Conservation (phyloP, 2,329 filamentous ascomycete genomes). For the Penicillium sp. region DNA sequence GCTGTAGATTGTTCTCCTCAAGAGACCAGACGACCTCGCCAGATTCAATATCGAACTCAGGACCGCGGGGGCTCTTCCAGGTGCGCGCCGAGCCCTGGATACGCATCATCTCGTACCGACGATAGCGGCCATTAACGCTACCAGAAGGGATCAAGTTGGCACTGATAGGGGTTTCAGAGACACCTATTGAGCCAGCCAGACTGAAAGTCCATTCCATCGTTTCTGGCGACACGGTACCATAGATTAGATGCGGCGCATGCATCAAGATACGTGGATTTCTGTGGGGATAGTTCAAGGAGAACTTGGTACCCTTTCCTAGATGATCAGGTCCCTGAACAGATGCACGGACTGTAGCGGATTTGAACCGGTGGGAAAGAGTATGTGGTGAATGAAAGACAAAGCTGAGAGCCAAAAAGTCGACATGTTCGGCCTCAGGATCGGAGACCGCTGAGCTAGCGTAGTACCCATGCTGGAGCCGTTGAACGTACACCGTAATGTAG, state of each 20-base stretch:
- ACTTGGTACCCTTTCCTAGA: not conserved
- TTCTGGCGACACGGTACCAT: slow-evolving; percentile 52
- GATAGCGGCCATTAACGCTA: slow-evolving; percentile 47
- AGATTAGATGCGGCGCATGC: slow-evolving; percentile 56
- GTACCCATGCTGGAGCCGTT: slow-evolving; percentile 55
- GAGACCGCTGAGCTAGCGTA: slow-evolving; percentile 51
- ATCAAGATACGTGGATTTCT: slow-evolving; percentile 50
- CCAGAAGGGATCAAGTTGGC: slow-evolving; percentile 49
- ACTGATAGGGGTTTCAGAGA: slow-evolving; percentile 49
- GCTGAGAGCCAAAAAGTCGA: slow-evolving; percentile 55
- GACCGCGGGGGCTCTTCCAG: slow-evolving; percentile 39
- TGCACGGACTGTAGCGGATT: slow-evolving; percentile 51
- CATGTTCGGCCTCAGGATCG: slow-evolving; percentile 45
- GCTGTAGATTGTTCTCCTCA: slow-evolving; percentile 54
- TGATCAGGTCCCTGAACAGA: slow-evolving; percentile 25
- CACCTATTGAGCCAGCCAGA: slow-evolving; percentile 51
- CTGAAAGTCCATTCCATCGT: slow-evolving; percentile 55
- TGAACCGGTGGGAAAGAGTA: slow-evolving; percentile 51
- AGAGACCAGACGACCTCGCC: slow-evolving; percentile 56
- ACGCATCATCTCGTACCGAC: slow-evolving; percentile 55
- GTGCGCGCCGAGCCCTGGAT: slow-evolving; percentile 54
- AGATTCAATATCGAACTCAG: slow-evolving; percentile 47
- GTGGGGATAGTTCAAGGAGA: slow-evolving; percentile 17
- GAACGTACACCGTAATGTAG: slow-evolving; percentile 55
- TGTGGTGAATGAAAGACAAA: slow-evolving; percentile 56